Percentiles rank a stretch among this genome's conserved stretches.
phyloP scores from a whole-genome alignment of 306 rosid species.

The Clitoria ternatea region DNA sequence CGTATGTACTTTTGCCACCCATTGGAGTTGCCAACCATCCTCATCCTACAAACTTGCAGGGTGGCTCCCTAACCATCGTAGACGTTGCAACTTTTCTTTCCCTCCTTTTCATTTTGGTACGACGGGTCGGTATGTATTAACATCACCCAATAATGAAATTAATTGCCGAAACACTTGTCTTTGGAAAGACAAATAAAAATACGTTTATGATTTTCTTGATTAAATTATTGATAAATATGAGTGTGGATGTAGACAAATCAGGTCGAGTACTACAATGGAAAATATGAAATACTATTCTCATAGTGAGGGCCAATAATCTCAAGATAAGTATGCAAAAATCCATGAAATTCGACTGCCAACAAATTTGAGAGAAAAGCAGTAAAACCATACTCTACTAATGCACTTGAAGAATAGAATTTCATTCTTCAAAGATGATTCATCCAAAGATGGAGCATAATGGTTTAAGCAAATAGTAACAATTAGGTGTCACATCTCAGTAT shows the following conservation, averaged over 20 bases:
- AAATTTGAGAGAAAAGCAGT: not conserved
- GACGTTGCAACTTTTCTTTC: not conserved
- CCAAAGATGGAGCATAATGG: not conserved
- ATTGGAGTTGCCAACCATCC: constrained; percentile 1
- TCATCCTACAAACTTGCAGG: not conserved
- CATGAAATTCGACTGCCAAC: not conserved
- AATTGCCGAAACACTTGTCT: too few relatives aligned
- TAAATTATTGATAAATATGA: not conserved
- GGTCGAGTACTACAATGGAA: not conserved
- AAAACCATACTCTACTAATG: not conserved
- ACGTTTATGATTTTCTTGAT: not conserved
- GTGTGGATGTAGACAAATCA: too few relatives aligned
- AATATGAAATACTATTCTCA: constrained; percentile 25
- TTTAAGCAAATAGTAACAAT: not conserved
- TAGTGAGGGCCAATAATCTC: not conserved
- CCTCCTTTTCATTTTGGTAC: not conserved
- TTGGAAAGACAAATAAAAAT: too few relatives aligned
- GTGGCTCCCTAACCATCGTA: not conserved
- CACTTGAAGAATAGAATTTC: constrained; percentile 17
- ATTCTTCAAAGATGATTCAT: not conserved
- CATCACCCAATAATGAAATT: not conserved
- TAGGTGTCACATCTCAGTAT: constrained; percentile 21
- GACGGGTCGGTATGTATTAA: not conserved
- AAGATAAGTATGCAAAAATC: not conserved
- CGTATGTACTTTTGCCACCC: constrained; percentile 9